phyloP scores from a whole-genome alignment of 306 rosid species.

The Geum urbanum region DNA sequence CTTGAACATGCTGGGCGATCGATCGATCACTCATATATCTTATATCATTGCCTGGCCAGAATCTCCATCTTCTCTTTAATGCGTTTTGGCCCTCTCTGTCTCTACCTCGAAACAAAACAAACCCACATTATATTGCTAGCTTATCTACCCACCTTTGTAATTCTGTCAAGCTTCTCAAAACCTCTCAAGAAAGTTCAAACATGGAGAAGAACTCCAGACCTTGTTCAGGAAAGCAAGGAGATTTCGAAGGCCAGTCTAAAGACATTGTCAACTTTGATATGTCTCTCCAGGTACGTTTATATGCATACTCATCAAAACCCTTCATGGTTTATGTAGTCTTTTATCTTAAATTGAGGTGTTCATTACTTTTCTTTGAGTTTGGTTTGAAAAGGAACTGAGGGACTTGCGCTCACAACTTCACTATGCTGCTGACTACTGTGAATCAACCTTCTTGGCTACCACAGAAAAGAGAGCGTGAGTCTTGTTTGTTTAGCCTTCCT shows the following conservation, averaged over 20 bases:
- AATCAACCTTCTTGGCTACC: slow-evolving; percentile 61
- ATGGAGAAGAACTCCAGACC: slow-evolving; percentile 31
- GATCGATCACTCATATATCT: neutral
- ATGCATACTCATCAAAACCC: neutral
- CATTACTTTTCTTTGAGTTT: neutral
- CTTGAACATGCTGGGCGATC: slow-evolving; percentile 14
- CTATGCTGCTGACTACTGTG: slow-evolving; percentile 83
- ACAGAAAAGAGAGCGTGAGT: slow-evolving; percentile 65
- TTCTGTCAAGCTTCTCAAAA: neutral
- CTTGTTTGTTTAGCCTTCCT: neutral
- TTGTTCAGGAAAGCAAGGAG: slow-evolving; percentile 25
- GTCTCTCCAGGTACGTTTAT: slow-evolving; percentile 58
- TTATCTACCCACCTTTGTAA: slow-evolving; percentile 2
- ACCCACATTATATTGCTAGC: neutral
- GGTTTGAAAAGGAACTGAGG: slow-evolving; percentile 53
- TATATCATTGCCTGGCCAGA: slow-evolving; percentile 17
- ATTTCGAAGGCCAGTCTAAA: slow-evolving; percentile 35
- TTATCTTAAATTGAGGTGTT: neutral
- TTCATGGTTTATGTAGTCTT: neutral
- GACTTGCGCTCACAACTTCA: slow-evolving; percentile 78
- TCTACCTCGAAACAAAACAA: slow-evolving; percentile 22
- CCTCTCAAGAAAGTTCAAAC: neutral
- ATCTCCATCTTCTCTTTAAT: slow-evolving; percentile 11
- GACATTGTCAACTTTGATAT: slow-evolving; percentile 44
- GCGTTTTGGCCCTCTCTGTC: slow-evolving; percentile 24